Conservation (phyloP, 176 grass and related monocot species). For the Alopecurus myosuroides region DNA sequence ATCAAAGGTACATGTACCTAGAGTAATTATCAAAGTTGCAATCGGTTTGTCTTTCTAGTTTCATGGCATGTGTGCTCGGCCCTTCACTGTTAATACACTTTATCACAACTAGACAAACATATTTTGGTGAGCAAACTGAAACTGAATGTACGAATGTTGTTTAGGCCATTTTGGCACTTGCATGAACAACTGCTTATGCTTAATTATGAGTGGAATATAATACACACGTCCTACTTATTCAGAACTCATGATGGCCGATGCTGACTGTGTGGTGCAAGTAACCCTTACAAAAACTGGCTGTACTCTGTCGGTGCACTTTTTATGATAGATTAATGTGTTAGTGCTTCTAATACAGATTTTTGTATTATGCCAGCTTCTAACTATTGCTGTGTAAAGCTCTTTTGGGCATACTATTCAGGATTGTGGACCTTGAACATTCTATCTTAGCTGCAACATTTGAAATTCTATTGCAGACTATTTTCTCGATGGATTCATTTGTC, state of each 20-base stretch:
- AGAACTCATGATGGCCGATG: neutral
- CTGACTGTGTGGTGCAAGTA: neutral
- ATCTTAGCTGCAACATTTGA: slow-evolving; percentile 14
- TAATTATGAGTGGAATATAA: slow-evolving; percentile 7
- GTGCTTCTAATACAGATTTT: neutral
- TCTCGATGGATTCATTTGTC: slow-evolving; percentile 82
- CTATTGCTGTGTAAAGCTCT: neutral
- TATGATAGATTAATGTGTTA: neutral
- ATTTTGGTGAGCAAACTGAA: neutral
- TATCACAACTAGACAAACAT: neutral
- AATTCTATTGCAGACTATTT: slow-evolving; percentile 60
- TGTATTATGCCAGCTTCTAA: neutral
- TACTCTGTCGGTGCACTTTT: neutral
- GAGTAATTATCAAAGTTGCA: neutral
- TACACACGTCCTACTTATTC: neutral
- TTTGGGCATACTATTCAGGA: neutral
- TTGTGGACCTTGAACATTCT: neutral
- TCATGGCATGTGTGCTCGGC: neutral
- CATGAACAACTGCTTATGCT: neutral
- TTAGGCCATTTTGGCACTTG: neutral
- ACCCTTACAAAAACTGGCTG: neutral
- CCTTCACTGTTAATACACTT: neutral
- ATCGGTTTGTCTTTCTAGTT: slow-evolving; percentile 14
- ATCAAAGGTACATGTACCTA: slow-evolving; percentile 10
- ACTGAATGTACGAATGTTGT: neutral